phyloP scores from a whole-genome alignment of 23 red algal species.

The Pyropia yezoensis region DNA sequence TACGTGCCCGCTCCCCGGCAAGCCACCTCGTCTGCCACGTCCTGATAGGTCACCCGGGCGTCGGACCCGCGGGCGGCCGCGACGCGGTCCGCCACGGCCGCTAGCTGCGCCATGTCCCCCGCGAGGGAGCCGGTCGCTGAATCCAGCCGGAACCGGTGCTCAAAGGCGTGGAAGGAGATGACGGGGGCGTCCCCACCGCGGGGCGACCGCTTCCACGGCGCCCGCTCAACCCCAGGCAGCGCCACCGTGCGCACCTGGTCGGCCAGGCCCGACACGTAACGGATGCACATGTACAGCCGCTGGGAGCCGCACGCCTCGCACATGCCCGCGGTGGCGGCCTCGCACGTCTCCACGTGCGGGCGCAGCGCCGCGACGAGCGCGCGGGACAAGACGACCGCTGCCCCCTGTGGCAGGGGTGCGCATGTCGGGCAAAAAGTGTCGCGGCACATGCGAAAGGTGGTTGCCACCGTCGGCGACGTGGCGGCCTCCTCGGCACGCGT shows the following conservation, averaged over 20 bases:
- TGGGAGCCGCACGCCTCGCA: conserved; percentile 85
- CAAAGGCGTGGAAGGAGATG: conserved; percentile 53
- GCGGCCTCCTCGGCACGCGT: background rate
- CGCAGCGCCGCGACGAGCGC: conserved; percentile 57
- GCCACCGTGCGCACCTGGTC: conserved; percentile 20
- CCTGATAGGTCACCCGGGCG: too few relatives aligned
- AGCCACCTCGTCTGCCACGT: too few relatives aligned
- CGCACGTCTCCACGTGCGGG: conserved; percentile 69
- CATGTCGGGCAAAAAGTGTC: conserved; percentile 63
- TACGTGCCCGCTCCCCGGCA: too few relatives aligned
- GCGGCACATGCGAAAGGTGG: conserved; percentile 44
- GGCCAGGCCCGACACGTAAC: conserved; percentile 32
- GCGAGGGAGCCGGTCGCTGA: conserved; percentile 24
- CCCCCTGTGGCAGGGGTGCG: conserved; percentile 79
- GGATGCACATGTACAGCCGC: conserved; percentile 78
- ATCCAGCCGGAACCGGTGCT: conserved; percentile 10
- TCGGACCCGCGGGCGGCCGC: too few relatives aligned
- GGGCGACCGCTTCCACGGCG: conserved; percentile 66
- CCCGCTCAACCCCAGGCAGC: conserved; percentile 36
- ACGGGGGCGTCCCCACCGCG: conserved; percentile 38
- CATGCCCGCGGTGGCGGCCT: conserved; percentile 41
- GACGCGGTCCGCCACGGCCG: too few relatives aligned
- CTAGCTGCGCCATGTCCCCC: conserved; percentile 51
- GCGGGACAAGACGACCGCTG: conserved; percentile 61
- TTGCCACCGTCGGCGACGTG: background rate